These are phyloP conservation scores for maize (Zea mays) DNA, from an alignment of 176 grass and related monocot genomes.

Conservation along the genomic window DNA sequence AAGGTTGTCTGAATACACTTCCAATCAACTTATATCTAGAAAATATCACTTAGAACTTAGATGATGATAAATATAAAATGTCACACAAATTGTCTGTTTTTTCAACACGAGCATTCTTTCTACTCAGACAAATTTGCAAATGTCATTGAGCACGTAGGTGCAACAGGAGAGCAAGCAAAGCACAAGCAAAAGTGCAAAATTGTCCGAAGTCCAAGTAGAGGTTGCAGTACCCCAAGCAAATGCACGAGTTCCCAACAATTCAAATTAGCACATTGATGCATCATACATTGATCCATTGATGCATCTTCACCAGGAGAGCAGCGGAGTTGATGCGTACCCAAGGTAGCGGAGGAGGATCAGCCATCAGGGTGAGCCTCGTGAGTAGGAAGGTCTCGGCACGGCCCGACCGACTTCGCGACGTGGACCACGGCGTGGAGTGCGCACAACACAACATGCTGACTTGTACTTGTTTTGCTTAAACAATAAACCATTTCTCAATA, in stretches of 20 bases:
- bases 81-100: background rate
- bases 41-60: background rate
- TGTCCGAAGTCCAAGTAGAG: background rate
- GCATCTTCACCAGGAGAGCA: background rate
- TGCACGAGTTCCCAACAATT: no score
- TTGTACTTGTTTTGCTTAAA: no score
- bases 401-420: slow-evolving; percentile 44
- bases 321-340: slow-evolving; percentile 44
- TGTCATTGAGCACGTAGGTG: background rate
- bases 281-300: no score
- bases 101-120: background rate
- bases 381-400: slow-evolving; percentile 63
- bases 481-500: no score
- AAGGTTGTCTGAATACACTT: background rate
- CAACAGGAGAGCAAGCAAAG: background rate
- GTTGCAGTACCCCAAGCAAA: background rate
- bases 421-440: no score
- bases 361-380: slow-evolving; percentile 62
- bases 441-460: no score
- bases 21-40: background rate
- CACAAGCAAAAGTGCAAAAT: background rate
- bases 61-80: background rate
- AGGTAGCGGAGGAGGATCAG: slow-evolving; percentile 82
- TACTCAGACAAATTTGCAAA: background rate
- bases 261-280: no score